phyloP scores from a whole-genome alignment of 2,329 filamentous ascomycete species.

The Fusarium coicis region DNA sequence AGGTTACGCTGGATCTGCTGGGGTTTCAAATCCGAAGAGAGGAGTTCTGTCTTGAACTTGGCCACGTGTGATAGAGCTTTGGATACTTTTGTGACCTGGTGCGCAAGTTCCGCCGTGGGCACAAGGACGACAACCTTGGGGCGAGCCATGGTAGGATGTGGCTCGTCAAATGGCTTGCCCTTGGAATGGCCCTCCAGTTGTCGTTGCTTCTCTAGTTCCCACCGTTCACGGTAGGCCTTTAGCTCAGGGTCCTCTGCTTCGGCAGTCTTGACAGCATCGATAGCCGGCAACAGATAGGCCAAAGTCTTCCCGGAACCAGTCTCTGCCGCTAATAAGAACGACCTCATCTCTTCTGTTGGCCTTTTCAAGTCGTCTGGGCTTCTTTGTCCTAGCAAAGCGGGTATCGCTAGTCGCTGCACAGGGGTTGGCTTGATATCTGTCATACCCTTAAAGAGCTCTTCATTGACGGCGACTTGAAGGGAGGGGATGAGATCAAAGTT shows the following conservation, averaged over 20 bases:
- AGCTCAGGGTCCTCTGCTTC: conserved; percentile 71
- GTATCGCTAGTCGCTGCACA: conserved; percentile 89
- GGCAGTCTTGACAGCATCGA: conserved; percentile 85
- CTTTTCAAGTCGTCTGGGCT: conserved; percentile 40
- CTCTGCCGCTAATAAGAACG: conserved; percentile 89
- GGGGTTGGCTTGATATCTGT: conserved; percentile 84
- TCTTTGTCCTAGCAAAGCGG: conserved; percentile 74
- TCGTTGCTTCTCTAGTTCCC: conserved; percentile 66
- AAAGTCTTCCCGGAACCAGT: conserved; percentile 98
- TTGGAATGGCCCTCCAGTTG: conserved; percentile 65
- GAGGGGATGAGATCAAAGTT: conserved; percentile 79
- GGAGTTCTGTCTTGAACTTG: conserved; percentile 86
- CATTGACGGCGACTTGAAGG: conserved; percentile 75
- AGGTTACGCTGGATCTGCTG: conserved; percentile 86
- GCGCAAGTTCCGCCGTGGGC: conserved; percentile 90
- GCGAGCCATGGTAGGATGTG: conserved; percentile 78
- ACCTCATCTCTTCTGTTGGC: conserved; percentile 54
- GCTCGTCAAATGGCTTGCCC: conserved; percentile 73
- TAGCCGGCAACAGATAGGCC: conserved; percentile 85
- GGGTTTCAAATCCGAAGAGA: conserved; percentile 81
- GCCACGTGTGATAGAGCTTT: conserved; percentile 85
- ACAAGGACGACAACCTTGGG: conserved; percentile 88
- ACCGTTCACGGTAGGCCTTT: conserved; percentile 65
- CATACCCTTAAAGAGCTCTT: conserved; percentile 80
- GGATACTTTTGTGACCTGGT: conserved; percentile 83